Percentiles rank a stretch among this genome's conserved stretches.
Evolutionary conservation across 352 stramenopile species (phyloP).

Genomic region (Phytophthora nicotianae): DNA sequence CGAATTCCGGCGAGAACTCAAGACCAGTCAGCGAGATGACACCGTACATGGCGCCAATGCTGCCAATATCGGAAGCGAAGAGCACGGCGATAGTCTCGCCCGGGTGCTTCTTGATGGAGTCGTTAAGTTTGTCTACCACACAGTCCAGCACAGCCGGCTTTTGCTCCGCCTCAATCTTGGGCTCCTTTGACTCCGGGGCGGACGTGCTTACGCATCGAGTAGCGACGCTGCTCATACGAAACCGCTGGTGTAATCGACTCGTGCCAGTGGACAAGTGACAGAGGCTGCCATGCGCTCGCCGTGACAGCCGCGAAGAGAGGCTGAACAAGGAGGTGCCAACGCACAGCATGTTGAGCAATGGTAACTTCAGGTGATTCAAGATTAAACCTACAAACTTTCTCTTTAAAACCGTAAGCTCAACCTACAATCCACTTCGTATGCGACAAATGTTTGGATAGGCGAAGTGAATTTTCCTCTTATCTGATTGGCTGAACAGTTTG

Average conservation of each 20-base stretch:
- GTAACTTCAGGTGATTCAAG: no score
- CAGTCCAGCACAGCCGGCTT: conserved; percentile 54
- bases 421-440: neutral
- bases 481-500: neutral
- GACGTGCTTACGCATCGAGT: conserved; percentile 11
- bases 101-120: conserved; percentile 74
- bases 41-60: conserved; percentile 81
- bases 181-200: conserved; percentile 6
- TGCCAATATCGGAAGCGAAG: conserved; percentile 81
- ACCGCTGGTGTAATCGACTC: conserved; percentile 1
- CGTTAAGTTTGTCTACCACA: conserved; percentile 78
- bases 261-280: neutral
- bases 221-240: conserved; percentile 4
- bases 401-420: no score
- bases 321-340: conserved; percentile 2
- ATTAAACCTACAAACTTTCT: no score
- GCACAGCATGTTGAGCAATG: conserved; percentile 9
- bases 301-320: conserved; percentile 10
- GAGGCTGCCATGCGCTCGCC: conserved; percentile 4
- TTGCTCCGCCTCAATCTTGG: conserved; percentile 1
- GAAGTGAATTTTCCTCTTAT: neutral
- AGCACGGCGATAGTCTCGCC: conserved; percentile 78
- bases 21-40: conserved; percentile 65
- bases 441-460: neutral
- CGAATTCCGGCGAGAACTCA: conserved; percentile 86